Percentiles rank a stretch among this genome's conserved stretches.
phyloP scores from a whole-genome alignment of 2,329 filamentous ascomycete species.

The Alternaria gaisen region DNA sequence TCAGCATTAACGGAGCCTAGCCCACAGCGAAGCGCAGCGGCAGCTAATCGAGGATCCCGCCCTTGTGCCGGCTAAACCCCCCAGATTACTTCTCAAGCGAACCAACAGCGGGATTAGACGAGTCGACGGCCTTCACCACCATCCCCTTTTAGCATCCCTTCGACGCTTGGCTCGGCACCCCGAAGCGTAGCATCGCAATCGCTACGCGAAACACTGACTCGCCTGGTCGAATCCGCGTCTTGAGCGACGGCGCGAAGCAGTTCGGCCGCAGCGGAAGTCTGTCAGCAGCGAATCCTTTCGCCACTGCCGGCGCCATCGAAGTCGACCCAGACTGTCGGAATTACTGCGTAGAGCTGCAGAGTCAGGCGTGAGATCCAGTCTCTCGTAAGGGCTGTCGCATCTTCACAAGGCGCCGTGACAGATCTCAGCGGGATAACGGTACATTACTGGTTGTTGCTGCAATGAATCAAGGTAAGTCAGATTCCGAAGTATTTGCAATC shows the following conservation, averaged over 20 bases:
- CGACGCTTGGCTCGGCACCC: slow-evolving; percentile 26
- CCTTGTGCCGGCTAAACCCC: slow-evolving; percentile 50
- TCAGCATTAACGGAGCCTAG: slow-evolving; percentile 40
- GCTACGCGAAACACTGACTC: slow-evolving; percentile 20
- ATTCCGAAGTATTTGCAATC: slow-evolving; percentile 36
- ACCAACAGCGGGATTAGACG: slow-evolving; percentile 47
- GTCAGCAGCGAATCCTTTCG: slow-evolving; percentile 37
- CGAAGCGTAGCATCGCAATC: slow-evolving; percentile 19
- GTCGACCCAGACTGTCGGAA: slow-evolving; percentile 39
- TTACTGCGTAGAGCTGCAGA: slow-evolving; percentile 33
- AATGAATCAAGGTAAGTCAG: slow-evolving; percentile 54
- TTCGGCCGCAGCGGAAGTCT: slow-evolving; percentile 17
- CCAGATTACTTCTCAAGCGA: slow-evolving; percentile 49
- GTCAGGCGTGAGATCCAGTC: slow-evolving; percentile 36
- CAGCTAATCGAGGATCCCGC: slow-evolving; percentile 49
- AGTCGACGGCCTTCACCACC: slow-evolving; percentile 25
- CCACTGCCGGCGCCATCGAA: slow-evolving; percentile 39
- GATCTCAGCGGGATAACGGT: slow-evolving; percentile 33
- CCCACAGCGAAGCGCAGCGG: slow-evolving; percentile 43
- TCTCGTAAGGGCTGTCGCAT: slow-evolving; percentile 29
- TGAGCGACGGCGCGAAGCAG: slow-evolving; percentile 22
- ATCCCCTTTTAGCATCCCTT: slow-evolving; percentile 28
- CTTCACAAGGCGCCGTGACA: slow-evolving; percentile 24
- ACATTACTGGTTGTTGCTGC: slow-evolving; percentile 35
- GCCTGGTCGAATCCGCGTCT: slow-evolving; percentile 18